Base-by-base conservation (phyloP, 139 green algal species). In the Ostreobium quekettii region DNA sequence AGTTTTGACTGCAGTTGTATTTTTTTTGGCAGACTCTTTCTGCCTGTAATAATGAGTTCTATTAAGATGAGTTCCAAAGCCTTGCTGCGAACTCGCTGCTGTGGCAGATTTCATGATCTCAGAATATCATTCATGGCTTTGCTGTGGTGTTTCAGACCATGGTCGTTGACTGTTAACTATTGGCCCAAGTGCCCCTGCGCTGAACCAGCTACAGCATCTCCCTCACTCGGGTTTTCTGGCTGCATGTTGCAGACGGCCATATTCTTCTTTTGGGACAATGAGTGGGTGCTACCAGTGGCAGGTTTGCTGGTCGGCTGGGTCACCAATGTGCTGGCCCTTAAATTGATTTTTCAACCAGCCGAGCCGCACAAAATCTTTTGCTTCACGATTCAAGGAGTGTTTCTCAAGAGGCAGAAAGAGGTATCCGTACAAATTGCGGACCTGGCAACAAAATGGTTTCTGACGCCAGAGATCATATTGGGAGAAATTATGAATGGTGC, bases 251-350 rank as follows among this genome's bases (percentile, higher is more conserved):
- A 83, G 70, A 58, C 71, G 26, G 58, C 67, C 26, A 58, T 78
- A 47, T 80, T 74, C 67, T 78, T 66, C 46, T 72, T 76, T 57
- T 74, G 70, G 57, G 63, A 80, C 29, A 42, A 31, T 2, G 64
- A n/a, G 38, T 78, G 71, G 77, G 11, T 83, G 38, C 70, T 83
- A 1, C 77, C 77, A 36, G 29, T 80, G 22, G 71, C 67, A 42
- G 77, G 77, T 11, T 78, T 83, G 48, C 28, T 76, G 24, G 74
- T 80, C 4, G 77, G 77, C 11, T 83, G 75, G 35, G 33, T 64
- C 48, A 83, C 77, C 3, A 83, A 83, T 36, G 76, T 64, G 64
- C 31, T 80, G 47, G 77, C 77, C 30, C 64, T 83, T 4, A 74
- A 71, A 26, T 24, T 83, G 28, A 83, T 83, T 56, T 83, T 83